Conservation (phyloP, 139 green algal genomes). For the Astrephomene gubernaculifera region DNA sequence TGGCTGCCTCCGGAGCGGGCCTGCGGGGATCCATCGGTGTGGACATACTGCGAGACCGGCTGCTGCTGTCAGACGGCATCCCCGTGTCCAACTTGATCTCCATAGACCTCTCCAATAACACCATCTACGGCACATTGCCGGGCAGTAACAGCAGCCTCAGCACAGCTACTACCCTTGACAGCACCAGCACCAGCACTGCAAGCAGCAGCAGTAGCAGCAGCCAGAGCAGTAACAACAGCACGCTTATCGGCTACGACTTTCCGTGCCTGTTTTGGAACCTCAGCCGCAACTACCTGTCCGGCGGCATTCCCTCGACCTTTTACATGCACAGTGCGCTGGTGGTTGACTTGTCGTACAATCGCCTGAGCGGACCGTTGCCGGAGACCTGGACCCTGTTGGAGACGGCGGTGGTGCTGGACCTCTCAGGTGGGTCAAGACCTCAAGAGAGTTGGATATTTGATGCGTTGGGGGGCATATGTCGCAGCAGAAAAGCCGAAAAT, state of each 20-base stretch:
- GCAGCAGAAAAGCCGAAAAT: no score
- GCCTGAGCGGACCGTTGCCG: slow-evolving; percentile 12
- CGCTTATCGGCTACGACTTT: slow-evolving; percentile 1
- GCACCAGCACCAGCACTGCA: no score
- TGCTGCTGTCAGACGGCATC: slow-evolving; percentile 8
- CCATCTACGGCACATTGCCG: slow-evolving; percentile 9
- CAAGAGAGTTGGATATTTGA: no score
- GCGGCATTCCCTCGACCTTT: not conserved
- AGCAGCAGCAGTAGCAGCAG: not conserved
- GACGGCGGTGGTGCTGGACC: slow-evolving; percentile 22
- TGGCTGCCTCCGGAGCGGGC: not conserved
- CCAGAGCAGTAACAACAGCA: not conserved
- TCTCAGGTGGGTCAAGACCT: slow-evolving; percentile 17
- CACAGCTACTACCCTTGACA: no score
- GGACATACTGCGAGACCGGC: slow-evolving; percentile 17
- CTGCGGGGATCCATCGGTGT: not conserved
- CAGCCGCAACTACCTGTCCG: slow-evolving; percentile 2
- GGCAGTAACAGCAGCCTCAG: not conserved
- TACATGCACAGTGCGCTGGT: slow-evolving; percentile 32
- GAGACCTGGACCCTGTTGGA: slow-evolving; percentile 40
- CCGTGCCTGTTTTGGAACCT: slow-evolving; percentile 44
- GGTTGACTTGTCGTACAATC: slow-evolving; percentile 29
- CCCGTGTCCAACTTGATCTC: slow-evolving; percentile 41
- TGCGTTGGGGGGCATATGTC: no score
- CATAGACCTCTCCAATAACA: slow-evolving; percentile 26